Percentiles rank a stretch among this genome's conserved stretches.
phyloP scores from a whole-genome alignment of 192 early-diverging fungal genomes.

The Dissophora globulifera region DNA sequence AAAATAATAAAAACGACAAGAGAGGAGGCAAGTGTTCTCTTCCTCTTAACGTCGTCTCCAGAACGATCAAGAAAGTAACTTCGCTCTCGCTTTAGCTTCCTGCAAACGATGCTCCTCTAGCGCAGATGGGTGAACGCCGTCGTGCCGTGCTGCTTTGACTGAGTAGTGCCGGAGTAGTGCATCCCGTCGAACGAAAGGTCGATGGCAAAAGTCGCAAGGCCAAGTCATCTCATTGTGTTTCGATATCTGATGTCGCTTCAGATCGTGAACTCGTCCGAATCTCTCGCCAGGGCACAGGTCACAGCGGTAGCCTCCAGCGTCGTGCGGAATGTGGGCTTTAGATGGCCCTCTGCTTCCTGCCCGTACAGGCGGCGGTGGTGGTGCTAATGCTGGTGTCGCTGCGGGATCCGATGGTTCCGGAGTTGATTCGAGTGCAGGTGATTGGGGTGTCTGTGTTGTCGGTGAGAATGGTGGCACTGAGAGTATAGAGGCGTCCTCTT shows the following conservation, averaged over 20 bases:
- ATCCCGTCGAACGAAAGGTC: slow-evolving; percentile 45
- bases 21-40: no score
- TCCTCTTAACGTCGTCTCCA: no score
- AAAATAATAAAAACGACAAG: no score
- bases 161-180: slow-evolving; percentile 46
- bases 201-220: slow-evolving; percentile 52
- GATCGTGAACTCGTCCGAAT: slow-evolving; percentile 48
- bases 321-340: slow-evolving; percentile 2
- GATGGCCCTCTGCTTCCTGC: neutral
- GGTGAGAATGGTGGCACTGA: slow-evolving; percentile 26
- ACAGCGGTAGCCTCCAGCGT: slow-evolving; percentile 40
- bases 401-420: no score
- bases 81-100: slow-evolving; percentile 44
- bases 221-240: slow-evolving; percentile 55
- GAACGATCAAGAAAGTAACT: slow-evolving; percentile 24
- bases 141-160: slow-evolving; percentile 37
- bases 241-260: slow-evolving; percentile 50
- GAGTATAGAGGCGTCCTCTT: slow-evolving; percentile 12
- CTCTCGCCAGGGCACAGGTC: slow-evolving; percentile 48
- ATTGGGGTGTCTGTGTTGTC: neutral
- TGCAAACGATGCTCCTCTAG: slow-evolving; percentile 34
- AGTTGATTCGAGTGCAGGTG: neutral
- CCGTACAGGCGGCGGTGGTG: neutral
- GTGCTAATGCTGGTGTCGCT: neutral
- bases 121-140: slow-evolving; percentile 46